phyloP scores from a whole-genome alignment of 2,329 filamentous ascomycete species.

The Exophiala aquamarina region DNA sequence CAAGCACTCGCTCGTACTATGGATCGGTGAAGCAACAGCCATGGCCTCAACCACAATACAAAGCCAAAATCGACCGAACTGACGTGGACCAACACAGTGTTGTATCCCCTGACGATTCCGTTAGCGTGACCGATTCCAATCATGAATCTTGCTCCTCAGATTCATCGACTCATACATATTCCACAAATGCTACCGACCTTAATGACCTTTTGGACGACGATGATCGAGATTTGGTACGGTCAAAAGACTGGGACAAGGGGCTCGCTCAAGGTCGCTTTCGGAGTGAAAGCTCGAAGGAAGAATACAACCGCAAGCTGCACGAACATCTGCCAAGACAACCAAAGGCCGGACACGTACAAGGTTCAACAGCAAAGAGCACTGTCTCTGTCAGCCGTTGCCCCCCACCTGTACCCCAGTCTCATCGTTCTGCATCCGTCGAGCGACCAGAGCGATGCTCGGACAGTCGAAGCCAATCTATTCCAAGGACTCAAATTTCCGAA shows the following conservation, averaged over 20 bases:
- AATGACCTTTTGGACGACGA: conserved; percentile 19
- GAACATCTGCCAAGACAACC: background rate
- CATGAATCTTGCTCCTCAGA: conserved; percentile 21
- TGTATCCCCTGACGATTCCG: conserved; percentile 14
- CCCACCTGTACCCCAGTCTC: too few species aligned
- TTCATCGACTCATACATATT: conserved; percentile 18
- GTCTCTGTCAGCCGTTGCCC: background rate
- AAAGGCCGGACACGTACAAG: background rate
- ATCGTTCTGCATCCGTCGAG: background rate
- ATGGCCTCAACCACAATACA: background rate
- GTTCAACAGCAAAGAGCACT: background rate
- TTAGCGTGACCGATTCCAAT: conserved; percentile 19
- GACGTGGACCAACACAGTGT: conserved; percentile 19
- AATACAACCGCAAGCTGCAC: background rate
- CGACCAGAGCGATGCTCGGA: background rate
- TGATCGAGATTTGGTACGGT: conserved; percentile 13
- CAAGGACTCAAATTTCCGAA: background rate
- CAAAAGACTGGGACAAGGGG: too few species aligned
- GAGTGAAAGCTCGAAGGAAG: conserved; percentile 1
- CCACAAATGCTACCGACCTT: conserved; percentile 17
- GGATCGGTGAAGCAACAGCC: background rate
- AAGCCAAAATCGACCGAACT: conserved; percentile 1
- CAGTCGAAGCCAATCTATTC: background rate
- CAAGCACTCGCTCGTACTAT: conserved; percentile 8
- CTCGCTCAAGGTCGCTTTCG: background rate